phyloP scores from a whole-genome alignment of 495 filamentous ascomycete genomes.

The Hypoxylon fuscum region DNA sequence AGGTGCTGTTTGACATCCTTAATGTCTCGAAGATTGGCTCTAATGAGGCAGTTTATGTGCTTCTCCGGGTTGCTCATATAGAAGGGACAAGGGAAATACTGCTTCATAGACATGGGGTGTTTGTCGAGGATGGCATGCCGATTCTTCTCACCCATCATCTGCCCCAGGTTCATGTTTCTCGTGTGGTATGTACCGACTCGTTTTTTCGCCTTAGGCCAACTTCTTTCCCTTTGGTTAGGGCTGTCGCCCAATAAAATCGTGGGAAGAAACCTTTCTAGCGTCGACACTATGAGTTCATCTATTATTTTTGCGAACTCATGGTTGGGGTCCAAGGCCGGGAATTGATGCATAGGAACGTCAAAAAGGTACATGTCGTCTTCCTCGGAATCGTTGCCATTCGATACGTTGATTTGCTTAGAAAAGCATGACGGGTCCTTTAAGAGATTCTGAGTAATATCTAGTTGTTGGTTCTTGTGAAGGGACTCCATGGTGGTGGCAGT shows the following conservation, averaged over 20 bases:
- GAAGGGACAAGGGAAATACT: conserved; percentile 28
- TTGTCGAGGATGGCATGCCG: too few species aligned
- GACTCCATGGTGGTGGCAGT: too few species aligned
- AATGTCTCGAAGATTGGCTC: conserved; percentile 13
- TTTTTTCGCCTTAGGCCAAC: neutral
- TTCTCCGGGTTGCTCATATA: conserved; percentile 12
- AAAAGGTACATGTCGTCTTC: conserved; percentile 29
- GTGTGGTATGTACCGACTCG: neutral
- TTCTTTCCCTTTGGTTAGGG: neutral
- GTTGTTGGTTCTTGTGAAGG: neutral
- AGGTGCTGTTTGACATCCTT: conserved; percentile 33
- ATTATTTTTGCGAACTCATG: neutral
- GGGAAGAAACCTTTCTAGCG: conserved; percentile 7
- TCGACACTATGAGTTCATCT: neutral
- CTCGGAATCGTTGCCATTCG: neutral
- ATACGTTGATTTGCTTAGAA: too few species aligned
- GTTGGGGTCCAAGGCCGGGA: neutral
- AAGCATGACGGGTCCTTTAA: neutral
- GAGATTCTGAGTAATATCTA: neutral
- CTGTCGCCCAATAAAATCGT: neutral
- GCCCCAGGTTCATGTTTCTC: neutral
- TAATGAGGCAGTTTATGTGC: conserved; percentile 21
- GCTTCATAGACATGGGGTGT: neutral
- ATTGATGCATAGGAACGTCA: neutral
- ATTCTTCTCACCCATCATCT: neutral